Evolutionary conservation across 2,329 filamentous ascomycete species (phyloP).

Genomic region (Calonectria hawksworthii): DNA sequence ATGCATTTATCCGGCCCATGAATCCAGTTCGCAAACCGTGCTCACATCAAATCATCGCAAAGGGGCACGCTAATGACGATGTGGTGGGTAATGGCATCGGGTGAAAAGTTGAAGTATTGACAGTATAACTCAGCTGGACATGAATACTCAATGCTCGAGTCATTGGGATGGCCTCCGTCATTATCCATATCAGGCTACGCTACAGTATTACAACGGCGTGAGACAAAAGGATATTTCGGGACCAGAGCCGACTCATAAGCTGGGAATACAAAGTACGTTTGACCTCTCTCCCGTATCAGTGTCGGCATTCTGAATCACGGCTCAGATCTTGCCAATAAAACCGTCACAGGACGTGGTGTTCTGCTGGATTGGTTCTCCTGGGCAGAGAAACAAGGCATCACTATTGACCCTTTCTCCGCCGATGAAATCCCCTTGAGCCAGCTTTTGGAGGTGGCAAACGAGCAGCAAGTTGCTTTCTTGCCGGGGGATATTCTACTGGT

Average conservation of each 20-base stretch:
- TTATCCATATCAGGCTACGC: background rate
- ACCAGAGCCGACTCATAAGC: background rate
- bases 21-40: slow-evolving; percentile 6
- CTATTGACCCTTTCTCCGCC: background rate
- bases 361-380: slow-evolving; percentile 4
- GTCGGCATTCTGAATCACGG: background rate
- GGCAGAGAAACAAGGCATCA: background rate
- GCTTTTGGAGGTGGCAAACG: background rate
- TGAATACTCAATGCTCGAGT: slow-evolving; percentile 9
- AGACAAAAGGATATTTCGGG: background rate
- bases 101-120: background rate
- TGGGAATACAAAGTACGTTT: slow-evolving; percentile 5
- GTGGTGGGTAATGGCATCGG: background rate
- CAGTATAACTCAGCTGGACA: background rate
- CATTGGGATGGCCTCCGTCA: slow-evolving; percentile 16
- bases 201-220: slow-evolving; percentile 5
- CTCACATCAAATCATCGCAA: background rate
- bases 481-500: slow-evolving; percentile 2
- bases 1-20: slow-evolving; percentile 2
- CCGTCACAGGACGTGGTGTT: slow-evolving; percentile 1
- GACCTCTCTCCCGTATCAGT: background rate
- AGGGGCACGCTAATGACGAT: background rate
- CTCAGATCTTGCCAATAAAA: slow-evolving; percentile 2
- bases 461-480: background rate
- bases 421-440: background rate